A percentile compares a stretch with the other conserved stretches of the same genome.
phyloP scores from a whole-genome alignment of 2,329 filamentous ascomycete genomes.

The Verticillium albo-atrum region DNA sequence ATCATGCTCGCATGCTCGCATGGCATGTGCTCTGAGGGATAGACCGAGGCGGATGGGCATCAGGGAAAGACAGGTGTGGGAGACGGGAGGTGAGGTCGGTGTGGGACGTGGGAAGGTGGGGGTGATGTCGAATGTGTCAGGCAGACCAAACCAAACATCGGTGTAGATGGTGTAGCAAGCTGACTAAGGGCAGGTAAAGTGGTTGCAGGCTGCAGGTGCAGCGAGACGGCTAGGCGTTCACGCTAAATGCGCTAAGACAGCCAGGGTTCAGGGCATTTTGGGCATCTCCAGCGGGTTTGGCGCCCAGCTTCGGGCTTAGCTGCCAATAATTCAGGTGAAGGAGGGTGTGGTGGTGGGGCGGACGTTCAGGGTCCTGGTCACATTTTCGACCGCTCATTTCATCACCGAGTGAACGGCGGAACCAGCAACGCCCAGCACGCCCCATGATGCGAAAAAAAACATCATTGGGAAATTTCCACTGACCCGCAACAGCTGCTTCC shows the following conservation, averaged over 20 bases:
- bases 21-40: not conserved
- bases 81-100: too few species aligned
- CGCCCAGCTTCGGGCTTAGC: not conserved
- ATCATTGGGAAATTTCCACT: constrained; percentile 8
- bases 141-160: not conserved
- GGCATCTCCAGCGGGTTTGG: not conserved
- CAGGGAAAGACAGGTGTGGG: not conserved
- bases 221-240: not conserved
- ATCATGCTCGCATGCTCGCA: too few species aligned
- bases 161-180: not conserved
- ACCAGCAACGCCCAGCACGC: not conserved
- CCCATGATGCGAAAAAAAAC: constrained; percentile 6
- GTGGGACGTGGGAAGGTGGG: not conserved
- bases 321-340: not conserved
- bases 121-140: not conserved
- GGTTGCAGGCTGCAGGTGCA: not conserved
- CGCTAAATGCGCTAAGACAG: not conserved
- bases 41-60: not conserved
- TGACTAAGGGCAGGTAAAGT: not conserved
- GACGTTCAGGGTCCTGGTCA: constrained; percentile 1
- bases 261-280: not conserved
- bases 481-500: constrained; percentile 1
- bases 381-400: constrained; percentile 6
- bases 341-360: not conserved
- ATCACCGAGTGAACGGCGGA: constrained; percentile 11